phyloP scores from a whole-genome alignment of 495 filamentous ascomycete genomes.

The Poronia punctata region DNA sequence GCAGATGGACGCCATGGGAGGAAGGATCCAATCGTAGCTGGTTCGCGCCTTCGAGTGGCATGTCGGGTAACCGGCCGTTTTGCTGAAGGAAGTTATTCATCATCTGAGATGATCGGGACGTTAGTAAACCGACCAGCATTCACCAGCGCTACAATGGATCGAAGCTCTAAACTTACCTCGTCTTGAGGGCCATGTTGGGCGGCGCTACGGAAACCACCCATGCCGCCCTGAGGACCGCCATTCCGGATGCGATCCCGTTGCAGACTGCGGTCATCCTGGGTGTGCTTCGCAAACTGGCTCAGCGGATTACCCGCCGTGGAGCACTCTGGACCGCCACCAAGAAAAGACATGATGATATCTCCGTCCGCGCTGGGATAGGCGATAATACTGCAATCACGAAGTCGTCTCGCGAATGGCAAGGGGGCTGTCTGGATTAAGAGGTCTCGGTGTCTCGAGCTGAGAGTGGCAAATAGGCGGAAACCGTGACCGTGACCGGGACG shows the following conservation, averaged over 20 bases:
- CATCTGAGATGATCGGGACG: conserved; percentile 49
- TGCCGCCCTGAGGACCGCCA: conserved; percentile 46
- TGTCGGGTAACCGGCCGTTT: conserved; percentile 39
- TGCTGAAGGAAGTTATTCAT: conserved; percentile 90
- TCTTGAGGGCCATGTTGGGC: conserved; percentile 35
- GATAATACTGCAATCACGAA: neutral
- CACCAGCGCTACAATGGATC: neutral
- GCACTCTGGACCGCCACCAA: conserved; percentile 84
- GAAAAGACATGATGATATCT: conserved; percentile 70
- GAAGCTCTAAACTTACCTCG: conserved; percentile 42
- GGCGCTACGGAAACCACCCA: conserved; percentile 38
- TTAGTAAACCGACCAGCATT: conserved; percentile 3
- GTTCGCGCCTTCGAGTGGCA: conserved; percentile 34
- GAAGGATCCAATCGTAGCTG: conserved; percentile 33
- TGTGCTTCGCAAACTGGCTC: conserved; percentile 92
- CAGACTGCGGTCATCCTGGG: conserved; percentile 87
- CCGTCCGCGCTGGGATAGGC: neutral
- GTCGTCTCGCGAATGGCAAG: conserved; percentile 3
- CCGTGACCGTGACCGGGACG: neutral
- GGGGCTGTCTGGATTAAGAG: neutral
- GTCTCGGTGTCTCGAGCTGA: too few relatives aligned
- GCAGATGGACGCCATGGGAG: conserved; percentile 39
- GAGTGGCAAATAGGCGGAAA: too few relatives aligned
- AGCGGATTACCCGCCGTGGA: conserved; percentile 94
- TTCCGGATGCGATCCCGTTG: conserved; percentile 83